A percentile compares a stretch with the other conserved stretches of the same genome.
Conservation (phyloP, 371 early-diverging fungal genomes). For the Basidiobolus heterosporus region DNA sequence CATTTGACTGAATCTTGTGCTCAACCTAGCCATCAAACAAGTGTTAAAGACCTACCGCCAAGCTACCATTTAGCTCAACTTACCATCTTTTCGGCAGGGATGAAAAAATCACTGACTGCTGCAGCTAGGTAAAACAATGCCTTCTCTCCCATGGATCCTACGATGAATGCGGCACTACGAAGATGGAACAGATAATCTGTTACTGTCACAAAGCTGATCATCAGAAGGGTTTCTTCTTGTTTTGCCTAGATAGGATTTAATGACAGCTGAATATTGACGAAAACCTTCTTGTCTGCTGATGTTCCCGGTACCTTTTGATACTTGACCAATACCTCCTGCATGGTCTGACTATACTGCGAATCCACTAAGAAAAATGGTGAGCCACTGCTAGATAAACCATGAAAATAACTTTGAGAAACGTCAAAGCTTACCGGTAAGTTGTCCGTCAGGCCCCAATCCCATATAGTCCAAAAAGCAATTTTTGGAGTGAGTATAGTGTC, state of each 20-base stretch:
- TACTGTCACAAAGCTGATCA: conserved; percentile 77
- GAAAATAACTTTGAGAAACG: not conserved
- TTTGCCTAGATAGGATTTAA: conserved; percentile 40
- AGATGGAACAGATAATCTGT: conserved; percentile 84
- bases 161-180: conserved; percentile 44
- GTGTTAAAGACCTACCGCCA: too few species aligned
- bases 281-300: not conserved
- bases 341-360: conserved; percentile 33
- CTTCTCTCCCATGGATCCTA: conserved; percentile 40
- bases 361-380: conserved; percentile 20
- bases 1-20: conserved; percentile 91
- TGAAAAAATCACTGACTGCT: conserved; percentile 94
- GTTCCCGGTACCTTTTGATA: conserved; percentile 31
- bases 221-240: conserved; percentile 40
- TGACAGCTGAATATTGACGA: not conserved
- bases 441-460: conserved; percentile 30
- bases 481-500: conserved; percentile 71
- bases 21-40: conserved; percentile 31
- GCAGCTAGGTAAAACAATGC: conserved; percentile 94
- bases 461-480: conserved; percentile 72
- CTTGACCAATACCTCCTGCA: conserved; percentile 38
- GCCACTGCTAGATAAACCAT: too few species aligned
- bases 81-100: conserved; percentile 77
- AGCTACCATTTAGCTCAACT: conserved; percentile 2
- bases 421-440: conserved; percentile 30